These are phyloP conservation scores for Hyphodiscus hymeniophilus DNA, from an alignment of 495 filamentous ascomycete species.

Conservation along the genomic window DNA sequence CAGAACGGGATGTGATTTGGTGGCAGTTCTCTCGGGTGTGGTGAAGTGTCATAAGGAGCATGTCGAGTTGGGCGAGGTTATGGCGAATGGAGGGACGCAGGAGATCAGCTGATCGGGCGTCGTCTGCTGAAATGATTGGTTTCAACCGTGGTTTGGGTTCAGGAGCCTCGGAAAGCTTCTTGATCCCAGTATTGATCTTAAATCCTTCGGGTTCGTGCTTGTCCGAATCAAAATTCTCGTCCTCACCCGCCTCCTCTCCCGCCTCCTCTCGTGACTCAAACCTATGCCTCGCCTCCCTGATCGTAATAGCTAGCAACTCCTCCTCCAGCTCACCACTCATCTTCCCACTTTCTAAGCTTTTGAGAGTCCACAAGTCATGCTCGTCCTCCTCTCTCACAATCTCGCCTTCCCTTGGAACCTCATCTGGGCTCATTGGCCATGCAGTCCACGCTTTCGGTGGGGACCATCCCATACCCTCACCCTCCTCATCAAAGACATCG, in stretches of 20 bases:
- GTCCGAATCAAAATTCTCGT: background rate
- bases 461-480: slow-evolving; percentile 29
- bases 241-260: background rate
- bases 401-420: slow-evolving; percentile 52
- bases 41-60: slow-evolving; percentile 57
- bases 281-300: slow-evolving; percentile 55
- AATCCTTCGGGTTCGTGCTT: no score
- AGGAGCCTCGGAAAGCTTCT: background rate
- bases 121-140: slow-evolving; percentile 47
- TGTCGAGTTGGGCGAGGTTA: slow-evolving; percentile 57
- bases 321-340: slow-evolving; percentile 50
- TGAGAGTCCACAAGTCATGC: slow-evolving; percentile 38
- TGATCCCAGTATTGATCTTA: no score
- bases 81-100: slow-evolving; percentile 56
- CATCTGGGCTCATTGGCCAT: slow-evolving; percentile 59
- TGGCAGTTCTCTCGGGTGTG: slow-evolving; percentile 43
- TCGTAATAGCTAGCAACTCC: slow-evolving; percentile 52
- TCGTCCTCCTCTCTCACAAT: slow-evolving; percentile 32
- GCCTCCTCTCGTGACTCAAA: slow-evolving; percentile 36
- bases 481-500: background rate
- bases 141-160: slow-evolving; percentile 8
- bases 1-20: slow-evolving; percentile 26
- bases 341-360: slow-evolving; percentile 30
- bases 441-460: slow-evolving; percentile 60
- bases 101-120: slow-evolving; percentile 51